Evolutionary conservation across 73 alveolate species (phyloP).

Genomic region (Symbiodinium pilosum): DNA sequence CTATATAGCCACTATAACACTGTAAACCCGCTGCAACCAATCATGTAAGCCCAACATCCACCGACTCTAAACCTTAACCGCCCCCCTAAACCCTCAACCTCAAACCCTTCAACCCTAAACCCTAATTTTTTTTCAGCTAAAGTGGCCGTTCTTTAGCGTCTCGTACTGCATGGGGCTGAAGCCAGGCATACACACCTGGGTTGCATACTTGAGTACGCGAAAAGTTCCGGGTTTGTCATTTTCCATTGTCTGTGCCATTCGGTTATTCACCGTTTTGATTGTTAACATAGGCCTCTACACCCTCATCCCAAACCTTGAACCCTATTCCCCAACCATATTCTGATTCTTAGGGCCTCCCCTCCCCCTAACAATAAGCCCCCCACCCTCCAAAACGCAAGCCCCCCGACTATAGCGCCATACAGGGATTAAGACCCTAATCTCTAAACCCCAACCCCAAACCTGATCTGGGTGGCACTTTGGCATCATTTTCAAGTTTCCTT

Average conservation of each 20-base stretch:
- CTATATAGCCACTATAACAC: too few species aligned
- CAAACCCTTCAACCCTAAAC: background rate
- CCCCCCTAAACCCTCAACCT: background rate
- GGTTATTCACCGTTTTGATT: background rate
- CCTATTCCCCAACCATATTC: background rate
- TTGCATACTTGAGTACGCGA: too few species aligned
- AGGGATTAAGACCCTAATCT: background rate
- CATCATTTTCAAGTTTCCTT: too few species aligned
- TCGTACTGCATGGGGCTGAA: constrained; percentile 17
- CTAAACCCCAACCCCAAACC: background rate
- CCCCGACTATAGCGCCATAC: background rate
- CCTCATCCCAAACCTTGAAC: background rate
- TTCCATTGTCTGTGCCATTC: background rate
- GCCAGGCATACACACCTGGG: constrained; percentile 54
- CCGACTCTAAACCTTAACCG: too few species aligned
- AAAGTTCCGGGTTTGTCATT: background rate
- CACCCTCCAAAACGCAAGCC: background rate
- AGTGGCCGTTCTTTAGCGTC: constrained; percentile 50
- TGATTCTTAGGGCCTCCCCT: background rate
- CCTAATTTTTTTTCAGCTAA: too few species aligned
- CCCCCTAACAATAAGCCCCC: background rate
- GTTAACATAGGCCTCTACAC: too few species aligned
- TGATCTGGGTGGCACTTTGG: background rate
- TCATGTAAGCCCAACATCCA: too few species aligned
- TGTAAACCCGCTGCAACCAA: too few species aligned